phyloP scores from a whole-genome alignment of 1,284 basidiomycete species.

The Lignosus rhinocerotis region DNA sequence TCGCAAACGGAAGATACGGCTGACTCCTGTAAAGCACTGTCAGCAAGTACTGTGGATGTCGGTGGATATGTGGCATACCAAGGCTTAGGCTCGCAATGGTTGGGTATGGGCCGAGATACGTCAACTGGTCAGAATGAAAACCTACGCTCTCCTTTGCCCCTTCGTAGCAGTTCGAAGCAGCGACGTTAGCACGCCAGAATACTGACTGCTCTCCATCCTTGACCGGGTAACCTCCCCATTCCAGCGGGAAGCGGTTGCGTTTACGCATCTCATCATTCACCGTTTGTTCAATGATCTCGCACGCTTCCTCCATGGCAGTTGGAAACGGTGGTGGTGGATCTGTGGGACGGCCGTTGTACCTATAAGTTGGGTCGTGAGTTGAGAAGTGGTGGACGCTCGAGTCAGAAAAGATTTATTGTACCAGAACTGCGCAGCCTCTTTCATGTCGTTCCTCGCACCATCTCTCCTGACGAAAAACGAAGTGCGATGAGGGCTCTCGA shows the following conservation, averaged over 20 bases:
- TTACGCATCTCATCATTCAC: constrained; percentile 76
- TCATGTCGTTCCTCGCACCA: constrained; percentile 47
- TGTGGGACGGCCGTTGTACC: constrained; percentile 77
- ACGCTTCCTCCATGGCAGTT: constrained; percentile 76
- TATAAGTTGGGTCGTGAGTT: constrained; percentile 32
- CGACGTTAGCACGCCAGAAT: constrained; percentile 86
- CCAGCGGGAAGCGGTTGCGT: constrained; percentile 64
- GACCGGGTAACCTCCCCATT: constrained; percentile 62
- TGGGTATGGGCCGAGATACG: constrained; percentile 86
- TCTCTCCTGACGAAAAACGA: constrained; percentile 66
- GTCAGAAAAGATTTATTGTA: constrained; percentile 25
- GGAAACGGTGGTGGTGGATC: constrained; percentile 64
- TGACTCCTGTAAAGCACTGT: constrained; percentile 8
- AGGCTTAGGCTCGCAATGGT: constrained; percentile 93
- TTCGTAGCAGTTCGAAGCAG: constrained; percentile 89
- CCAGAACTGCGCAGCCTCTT: constrained; percentile 71
- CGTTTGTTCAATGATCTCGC: constrained; percentile 69
- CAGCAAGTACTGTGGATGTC: background rate
- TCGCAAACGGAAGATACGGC: constrained; percentile 75
- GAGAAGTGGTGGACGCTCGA: background rate
- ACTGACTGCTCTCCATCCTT: constrained; percentile 34
- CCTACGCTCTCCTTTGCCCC: constrained; percentile 86
- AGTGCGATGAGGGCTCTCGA: constrained; percentile 84
- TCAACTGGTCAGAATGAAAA: constrained; percentile 77
- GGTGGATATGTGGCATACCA: constrained; percentile 47